A percentile compares a stretch with the other conserved stretches of the same genome.
Conservation (phyloP, 106 monocot genomes). For the Allium cepa region DNA sequence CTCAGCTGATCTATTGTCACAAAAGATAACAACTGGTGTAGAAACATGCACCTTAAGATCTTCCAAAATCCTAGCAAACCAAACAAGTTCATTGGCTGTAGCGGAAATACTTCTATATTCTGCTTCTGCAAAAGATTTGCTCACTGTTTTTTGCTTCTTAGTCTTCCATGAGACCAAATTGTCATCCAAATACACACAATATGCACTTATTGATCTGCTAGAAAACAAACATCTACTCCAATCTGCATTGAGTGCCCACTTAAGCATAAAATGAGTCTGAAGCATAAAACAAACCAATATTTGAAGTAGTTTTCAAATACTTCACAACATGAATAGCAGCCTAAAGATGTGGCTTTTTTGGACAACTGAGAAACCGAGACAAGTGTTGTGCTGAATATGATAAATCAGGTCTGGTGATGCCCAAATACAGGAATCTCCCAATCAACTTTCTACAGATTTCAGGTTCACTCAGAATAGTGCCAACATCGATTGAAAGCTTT, state of each 20-base stretch:
- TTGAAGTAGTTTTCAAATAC: not conserved
- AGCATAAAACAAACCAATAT: not conserved
- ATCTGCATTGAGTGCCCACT: not conserved
- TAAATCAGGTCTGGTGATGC: not conserved
- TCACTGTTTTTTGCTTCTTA: not conserved
- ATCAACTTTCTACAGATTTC: not conserved
- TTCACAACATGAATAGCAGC: not conserved
- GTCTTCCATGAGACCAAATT: not conserved
- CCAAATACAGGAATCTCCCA: not conserved
- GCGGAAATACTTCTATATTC: not conserved
- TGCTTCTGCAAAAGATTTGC: not conserved
- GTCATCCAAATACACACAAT: not conserved
- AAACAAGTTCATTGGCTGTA: not conserved
- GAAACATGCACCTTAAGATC: not conserved
- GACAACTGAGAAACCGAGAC: not conserved
- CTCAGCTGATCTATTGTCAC: not conserved
- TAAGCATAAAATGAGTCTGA: not conserved
- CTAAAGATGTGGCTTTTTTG: not conserved
- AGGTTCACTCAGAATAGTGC: not conserved
- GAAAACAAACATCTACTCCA: not conserved
- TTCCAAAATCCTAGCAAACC: not conserved
- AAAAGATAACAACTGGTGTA: not conserved
- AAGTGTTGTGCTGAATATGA: not conserved
- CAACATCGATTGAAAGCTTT: not conserved
- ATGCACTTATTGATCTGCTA: not conserved